Base-by-base conservation (phyloP, 257 asterid species). In the Capsicum baccatum region DNA sequence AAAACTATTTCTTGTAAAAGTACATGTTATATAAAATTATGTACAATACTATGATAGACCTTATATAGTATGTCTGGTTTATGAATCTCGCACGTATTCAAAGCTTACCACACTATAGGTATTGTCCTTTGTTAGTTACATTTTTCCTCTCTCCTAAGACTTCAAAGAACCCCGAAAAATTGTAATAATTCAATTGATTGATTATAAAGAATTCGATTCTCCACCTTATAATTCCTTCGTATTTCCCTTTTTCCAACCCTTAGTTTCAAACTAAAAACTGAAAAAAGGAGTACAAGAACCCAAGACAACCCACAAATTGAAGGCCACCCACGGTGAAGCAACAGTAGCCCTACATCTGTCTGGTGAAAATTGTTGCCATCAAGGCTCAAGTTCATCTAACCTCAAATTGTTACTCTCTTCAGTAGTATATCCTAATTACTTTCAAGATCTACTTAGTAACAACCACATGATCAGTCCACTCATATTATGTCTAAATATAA, bases 401-500 rank as follows among this genome's bases (percentile, higher is more conserved):
- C 83, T 56, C 73, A 80, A 52, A 82, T 52, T 35, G 76, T 4
- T 42, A 13, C 14, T 60, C 80, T 78, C 84, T 50, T 70, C 19
- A 44, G 80, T 81, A 21, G 66, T 85, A 39, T 84, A 19, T 70
- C 71, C 6, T 48, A 80, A 80, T 80, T 62, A 59, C 57, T 37
- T 59, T 58, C 11, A 80, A 37, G 39, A 57, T 59, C 19, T 80
- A 50, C 16, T 81, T 60, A 81, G 58, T 62, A 63, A 81, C 90
- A 68, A 83, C 87, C 90, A 87, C 87, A 88, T 85, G 89, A 83
- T 63, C 81, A 87, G 17, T 14, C 85, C 80, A 87, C 85, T 86
- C 86, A 19, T 50, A 3, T n/a, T 85, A 66, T 47, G 2, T 11
- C 19, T 48, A 74, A 74, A 13, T 50, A 50, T 50, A 13, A 74